Conservation (phyloP, 2,329 filamentous ascomycete genomes). For the Moelleriella libera region DNA sequence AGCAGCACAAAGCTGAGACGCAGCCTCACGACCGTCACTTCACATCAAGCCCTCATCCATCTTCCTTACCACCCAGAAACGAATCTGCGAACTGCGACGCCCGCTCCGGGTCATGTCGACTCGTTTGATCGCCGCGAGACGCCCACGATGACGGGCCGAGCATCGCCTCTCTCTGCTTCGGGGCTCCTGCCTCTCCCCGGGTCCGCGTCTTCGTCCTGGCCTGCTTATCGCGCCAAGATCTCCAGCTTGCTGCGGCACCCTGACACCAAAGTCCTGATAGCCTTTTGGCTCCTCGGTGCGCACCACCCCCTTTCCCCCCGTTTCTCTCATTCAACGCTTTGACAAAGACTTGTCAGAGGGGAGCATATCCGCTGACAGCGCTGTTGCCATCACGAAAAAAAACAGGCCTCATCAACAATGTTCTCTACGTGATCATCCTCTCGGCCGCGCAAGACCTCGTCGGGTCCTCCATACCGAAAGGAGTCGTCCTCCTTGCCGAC, state of each 20-base stretch:
- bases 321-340: background rate
- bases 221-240: slow-evolving; percentile 55
- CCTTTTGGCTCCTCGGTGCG: slow-evolving; percentile 90
- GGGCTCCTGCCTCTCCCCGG: slow-evolving; percentile 43
- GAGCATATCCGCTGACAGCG: background rate
- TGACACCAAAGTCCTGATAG: slow-evolving; percentile 56
- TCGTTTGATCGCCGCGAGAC: background rate
- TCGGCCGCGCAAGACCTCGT: slow-evolving; percentile 92
- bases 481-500: slow-evolving; percentile 82
- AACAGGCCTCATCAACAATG: slow-evolving; percentile 65
- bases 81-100: too few relatives aligned
- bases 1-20: too few relatives aligned
- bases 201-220: slow-evolving; percentile 53
- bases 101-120: background rate
- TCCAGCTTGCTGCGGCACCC: slow-evolving; percentile 48
- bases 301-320: background rate
- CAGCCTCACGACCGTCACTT: too few relatives aligned
- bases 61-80: too few relatives aligned
- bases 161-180: slow-evolving; percentile 27
- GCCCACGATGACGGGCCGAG: slow-evolving; percentile 18
- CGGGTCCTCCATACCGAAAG: slow-evolving; percentile 78
- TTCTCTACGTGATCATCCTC: slow-evolving; percentile 94
- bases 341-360: too few relatives aligned
- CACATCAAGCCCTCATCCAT: too few relatives aligned
- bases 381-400: background rate